Evolutionary conservation across 208 protist genomes (phyloP).

Genomic region (Acanthamoeba lugdunensis): DNA sequence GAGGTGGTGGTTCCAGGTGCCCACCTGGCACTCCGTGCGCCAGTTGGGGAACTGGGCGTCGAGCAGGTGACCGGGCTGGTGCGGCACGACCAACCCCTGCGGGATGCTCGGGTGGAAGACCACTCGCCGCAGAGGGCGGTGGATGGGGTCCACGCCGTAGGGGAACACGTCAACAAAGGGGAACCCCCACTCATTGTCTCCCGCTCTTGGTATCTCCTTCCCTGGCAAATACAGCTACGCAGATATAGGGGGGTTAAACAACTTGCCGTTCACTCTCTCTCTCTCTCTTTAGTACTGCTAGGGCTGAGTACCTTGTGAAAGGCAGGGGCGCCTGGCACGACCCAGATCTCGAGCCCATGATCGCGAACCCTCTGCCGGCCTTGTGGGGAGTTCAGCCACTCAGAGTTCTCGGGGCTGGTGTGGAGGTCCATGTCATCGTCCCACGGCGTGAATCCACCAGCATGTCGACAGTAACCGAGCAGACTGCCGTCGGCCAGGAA

Average conservation of each 20-base stretch:
- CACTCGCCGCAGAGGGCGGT: neutral
- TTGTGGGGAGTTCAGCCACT: neutral
- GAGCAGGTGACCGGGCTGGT: neutral
- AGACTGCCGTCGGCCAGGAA: neutral
- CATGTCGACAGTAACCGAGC: neutral
- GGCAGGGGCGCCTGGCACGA: no score
- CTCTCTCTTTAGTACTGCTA: no score
- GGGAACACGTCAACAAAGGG: conserved; percentile 27
- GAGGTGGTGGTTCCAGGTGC: neutral
- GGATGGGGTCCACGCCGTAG: neutral
- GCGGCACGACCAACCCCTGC: neutral
- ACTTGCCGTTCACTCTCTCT: no score
- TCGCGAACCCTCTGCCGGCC: neutral
- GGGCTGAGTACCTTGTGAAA: no score
- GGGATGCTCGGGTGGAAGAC: neutral
- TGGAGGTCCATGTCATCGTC: conserved; percentile 39
- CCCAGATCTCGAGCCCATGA: neutral
- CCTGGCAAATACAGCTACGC: neutral
- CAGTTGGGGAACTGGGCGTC: neutral
- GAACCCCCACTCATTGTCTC: neutral
- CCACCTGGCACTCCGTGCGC: neutral
- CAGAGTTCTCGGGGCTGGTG: neutral
- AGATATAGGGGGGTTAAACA: no score
- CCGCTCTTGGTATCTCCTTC: neutral
- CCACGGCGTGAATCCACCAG: neutral